phyloP scores from a whole-genome alignment of 495 filamentous ascomycete species.

The Xylaria cubensis region DNA sequence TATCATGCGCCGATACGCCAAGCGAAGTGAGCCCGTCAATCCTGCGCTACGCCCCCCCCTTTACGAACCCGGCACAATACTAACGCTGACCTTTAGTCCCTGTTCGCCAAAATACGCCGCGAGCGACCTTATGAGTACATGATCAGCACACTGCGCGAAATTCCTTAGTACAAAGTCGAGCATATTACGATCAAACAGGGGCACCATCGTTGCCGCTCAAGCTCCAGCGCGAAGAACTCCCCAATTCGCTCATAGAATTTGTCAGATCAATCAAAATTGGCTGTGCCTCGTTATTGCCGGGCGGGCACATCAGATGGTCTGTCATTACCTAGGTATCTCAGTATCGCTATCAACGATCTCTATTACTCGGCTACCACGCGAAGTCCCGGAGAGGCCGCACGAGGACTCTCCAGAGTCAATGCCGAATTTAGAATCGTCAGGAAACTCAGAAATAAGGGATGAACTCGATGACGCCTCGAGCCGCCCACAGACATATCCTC shows the following conservation, averaged over 20 bases:
- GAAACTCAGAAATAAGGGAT: neutral
- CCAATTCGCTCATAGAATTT: neutral
- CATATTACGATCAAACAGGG: too few species aligned
- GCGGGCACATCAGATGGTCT: neutral
- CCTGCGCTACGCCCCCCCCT: too few species aligned
- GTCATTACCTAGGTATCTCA: neutral
- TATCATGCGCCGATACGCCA: too few species aligned
- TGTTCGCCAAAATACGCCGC: too few species aligned
- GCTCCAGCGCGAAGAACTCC: neutral
- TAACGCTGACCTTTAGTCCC: too few species aligned
- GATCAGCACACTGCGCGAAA: too few species aligned
- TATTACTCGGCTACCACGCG: conserved; percentile 6
- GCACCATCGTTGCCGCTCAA: neutral
- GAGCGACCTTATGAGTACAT: too few species aligned
- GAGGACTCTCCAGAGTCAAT: conserved; percentile 4
- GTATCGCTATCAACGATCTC: conserved; percentile 8
- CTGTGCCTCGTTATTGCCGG: neutral
- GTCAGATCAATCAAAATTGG: neutral
- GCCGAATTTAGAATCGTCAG: conserved; percentile 21
- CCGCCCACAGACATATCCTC: conserved; percentile 8
- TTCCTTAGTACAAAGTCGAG: too few species aligned
- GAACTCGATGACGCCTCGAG: conserved; percentile 23
- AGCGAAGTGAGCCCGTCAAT: too few species aligned
- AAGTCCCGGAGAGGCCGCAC: neutral
- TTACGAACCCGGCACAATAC: too few species aligned